These are phyloP conservation scores for Malassezia restricta DNA, from an alignment of 1,284 basidiomycete species.

Conservation along the genomic window DNA sequence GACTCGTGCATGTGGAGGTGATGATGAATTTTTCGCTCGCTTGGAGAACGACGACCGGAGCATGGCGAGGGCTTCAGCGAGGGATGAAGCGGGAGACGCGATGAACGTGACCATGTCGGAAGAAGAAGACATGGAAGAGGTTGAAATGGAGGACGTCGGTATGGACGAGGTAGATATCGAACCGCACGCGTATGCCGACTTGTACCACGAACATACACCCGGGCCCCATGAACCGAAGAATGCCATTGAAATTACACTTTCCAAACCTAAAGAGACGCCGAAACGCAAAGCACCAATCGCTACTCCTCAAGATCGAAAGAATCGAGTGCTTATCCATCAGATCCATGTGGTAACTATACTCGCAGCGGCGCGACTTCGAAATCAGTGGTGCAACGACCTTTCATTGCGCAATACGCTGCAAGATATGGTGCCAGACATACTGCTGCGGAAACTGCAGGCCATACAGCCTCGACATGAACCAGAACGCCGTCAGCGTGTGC, in stretches of 20 bases:
- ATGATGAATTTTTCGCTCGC: too few relatives aligned
- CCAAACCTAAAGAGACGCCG: conserved; percentile 14
- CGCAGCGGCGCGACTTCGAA: conserved; percentile 62
- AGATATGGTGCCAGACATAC: conserved; percentile 25
- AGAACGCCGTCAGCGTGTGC: conserved; percentile 37
- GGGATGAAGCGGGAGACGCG: too few relatives aligned
- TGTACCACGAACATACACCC: conserved; percentile 18
- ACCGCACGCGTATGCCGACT: conserved; percentile 17
- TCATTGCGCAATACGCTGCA: conserved; percentile 55
- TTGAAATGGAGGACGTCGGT: conserved; percentile 10
- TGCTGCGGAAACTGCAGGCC: conserved; percentile 30
- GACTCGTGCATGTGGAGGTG: too few relatives aligned
- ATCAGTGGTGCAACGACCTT: conserved; percentile 70
- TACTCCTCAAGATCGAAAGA: conserved; percentile 38
- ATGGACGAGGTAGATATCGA: conserved; percentile 33
- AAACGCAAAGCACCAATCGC: conserved; percentile 20
- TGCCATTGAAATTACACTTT: conserved; percentile 18
- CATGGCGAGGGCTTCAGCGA: too few relatives aligned
- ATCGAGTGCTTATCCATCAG: conserved; percentile 37
- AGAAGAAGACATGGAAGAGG: neutral
- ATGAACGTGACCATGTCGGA: too few relatives aligned
- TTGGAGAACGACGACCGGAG: too few relatives aligned
- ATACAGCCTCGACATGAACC: conserved; percentile 39
- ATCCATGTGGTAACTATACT: conserved; percentile 55
- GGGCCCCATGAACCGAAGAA: neutral